Base-by-base conservation (phyloP, 1,139 yeast genomes). In the Kodamaea arcana region DNA sequence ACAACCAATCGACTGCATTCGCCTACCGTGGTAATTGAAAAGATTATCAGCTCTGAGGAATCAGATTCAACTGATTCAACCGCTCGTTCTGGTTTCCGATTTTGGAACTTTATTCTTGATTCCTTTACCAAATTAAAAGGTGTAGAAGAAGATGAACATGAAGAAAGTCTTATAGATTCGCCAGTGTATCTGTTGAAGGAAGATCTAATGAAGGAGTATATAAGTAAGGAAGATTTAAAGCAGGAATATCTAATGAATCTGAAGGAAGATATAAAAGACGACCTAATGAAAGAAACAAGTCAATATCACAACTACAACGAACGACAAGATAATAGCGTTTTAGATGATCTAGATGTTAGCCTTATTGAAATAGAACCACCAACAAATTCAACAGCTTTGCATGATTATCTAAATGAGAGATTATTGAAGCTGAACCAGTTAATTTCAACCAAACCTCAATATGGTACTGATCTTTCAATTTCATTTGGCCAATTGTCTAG, bases 381-480 rank as follows among this genome's bases (percentile, higher is more conserved):
- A 4, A n/a, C 28, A 15, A 25, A 15, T 8, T 25, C 28, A 12
- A 13, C 11, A 7, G 28, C 17, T 5, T 30, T 45, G 23, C 27
- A 31, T 10, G 27, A 39, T 1, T 32, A 41, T 14, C 38, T 39
- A 1, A 12, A 27, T 11, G 17, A 33, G 6, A 16, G 45, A 12
- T 28, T 11, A 24, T 12, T 6, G 15, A 24, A 24, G 8, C 17
- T n/a, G 17, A 25, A 15, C 17, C 17, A 13, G 11, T 4, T 25
- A 10, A 10, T 14, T 5, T 6, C 17, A 12, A 25, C 15, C 15
- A 26, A 18, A 9, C 16, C 34, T 6, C 47, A 44, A 14, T 46
- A 46, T 15, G 49, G 49, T 8, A 47, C 49, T 10, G 42, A 44
- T 22, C 33, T 44, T 16, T 34, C 37, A 23, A 27, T 41, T 6